Evolutionary conservation across 1,284 basidiomycete genomes (phyloP).

Genomic region (Melampsora medusae): DNA sequence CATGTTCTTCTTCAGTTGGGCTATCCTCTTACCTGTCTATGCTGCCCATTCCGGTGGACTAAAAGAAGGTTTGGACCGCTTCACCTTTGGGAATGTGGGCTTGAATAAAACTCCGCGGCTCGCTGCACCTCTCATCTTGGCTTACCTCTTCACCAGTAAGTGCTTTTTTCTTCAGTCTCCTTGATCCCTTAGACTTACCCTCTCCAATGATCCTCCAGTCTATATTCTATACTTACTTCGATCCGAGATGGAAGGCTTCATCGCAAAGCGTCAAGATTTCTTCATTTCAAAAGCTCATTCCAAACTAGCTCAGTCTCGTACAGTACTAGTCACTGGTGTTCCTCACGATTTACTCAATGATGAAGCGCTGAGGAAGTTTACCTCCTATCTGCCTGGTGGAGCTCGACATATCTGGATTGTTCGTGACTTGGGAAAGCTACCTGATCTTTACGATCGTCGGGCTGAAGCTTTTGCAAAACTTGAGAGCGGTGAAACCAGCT

Average conservation of each 20-base stretch:
- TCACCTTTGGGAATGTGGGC: slow-evolving; percentile 78
- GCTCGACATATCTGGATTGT: slow-evolving; percentile 87
- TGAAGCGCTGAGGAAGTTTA: slow-evolving; percentile 67
- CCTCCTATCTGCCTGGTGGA: slow-evolving; percentile 74
- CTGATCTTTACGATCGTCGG: slow-evolving; percentile 76
- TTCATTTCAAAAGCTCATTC: slow-evolving; percentile 73
- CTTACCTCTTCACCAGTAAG: slow-evolving; percentile 72
- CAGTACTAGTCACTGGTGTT: slow-evolving; percentile 83
- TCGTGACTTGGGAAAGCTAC: slow-evolving; percentile 77
- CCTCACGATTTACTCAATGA: slow-evolving; percentile 71
- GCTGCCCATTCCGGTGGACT: slow-evolving; percentile 57
- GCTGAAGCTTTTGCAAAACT: slow-evolving; percentile 71
- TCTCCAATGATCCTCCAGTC: slow-evolving; percentile 56
- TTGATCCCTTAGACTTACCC: not conserved
- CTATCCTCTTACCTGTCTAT: slow-evolving; percentile 65
- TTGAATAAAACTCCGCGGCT: slow-evolving; percentile 63
- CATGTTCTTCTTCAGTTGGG: slow-evolving; percentile 51
- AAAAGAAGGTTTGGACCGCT: slow-evolving; percentile 67
- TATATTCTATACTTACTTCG: slow-evolving; percentile 82
- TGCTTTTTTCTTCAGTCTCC: slow-evolving; percentile 34
- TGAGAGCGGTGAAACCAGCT: slow-evolving; percentile 75
- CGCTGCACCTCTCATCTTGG: slow-evolving; percentile 71
- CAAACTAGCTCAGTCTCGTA: slow-evolving; percentile 74
- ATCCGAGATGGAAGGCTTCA: slow-evolving; percentile 74
- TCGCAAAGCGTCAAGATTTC: slow-evolving; percentile 77